Evolutionary conservation across 2,329 filamentous ascomycete genomes (phyloP), one percentile per base, ranked within the genome.

Genomic region (Fusarium sp.): DNA sequence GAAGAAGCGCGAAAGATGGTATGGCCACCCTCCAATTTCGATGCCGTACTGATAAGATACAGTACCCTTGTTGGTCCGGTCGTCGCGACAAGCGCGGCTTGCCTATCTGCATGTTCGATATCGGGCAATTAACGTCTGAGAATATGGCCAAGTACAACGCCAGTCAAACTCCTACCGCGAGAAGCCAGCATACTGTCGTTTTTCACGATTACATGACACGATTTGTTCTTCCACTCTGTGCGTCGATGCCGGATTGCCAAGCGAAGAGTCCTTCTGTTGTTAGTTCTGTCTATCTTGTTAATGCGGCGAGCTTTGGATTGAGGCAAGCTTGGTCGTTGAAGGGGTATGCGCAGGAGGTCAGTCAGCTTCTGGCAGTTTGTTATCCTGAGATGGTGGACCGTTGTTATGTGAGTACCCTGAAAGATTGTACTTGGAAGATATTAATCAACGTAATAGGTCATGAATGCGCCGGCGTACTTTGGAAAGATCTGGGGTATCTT

Each of bases 291-390:
- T 56, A 27, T 16, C 9, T 56, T 7, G 11, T 47, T 2, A 56
- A 56, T 6, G 18, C 18, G 13, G 29, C 41, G 4, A 37, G 7
- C 6, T 48, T 56, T 24, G 53, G 53, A 2, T 7, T 56, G 8
- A 56, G 29, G 10, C 53, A 56, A 18, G 53, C 41, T n/a, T 56
- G 53, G 53, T 56, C 53, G 1, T 48, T 56, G 42, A 48, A 34
- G 6, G 53, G 41, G 6, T 56, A 56, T 22, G 53, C 41, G 3
- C 42, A 56, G 32, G 53, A 25, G 6, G 30, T 56, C 0, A 56
- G 53, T 13, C 53, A 56, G 7, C 41, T 56, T 10, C 11, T 56
- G 2, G 53, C 53, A 1, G 14, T 48, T 7, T 56, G 53, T 13
- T 56, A 34, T 13, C 53, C 53, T 7, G 53, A 56, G 4, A 47